A percentile compares a stretch with the other conserved stretches of the same genome.
Evolutionary conservation across 2,329 filamentous ascomycete genomes (phyloP).

Genomic region (Sphaerulina populicola): DNA sequence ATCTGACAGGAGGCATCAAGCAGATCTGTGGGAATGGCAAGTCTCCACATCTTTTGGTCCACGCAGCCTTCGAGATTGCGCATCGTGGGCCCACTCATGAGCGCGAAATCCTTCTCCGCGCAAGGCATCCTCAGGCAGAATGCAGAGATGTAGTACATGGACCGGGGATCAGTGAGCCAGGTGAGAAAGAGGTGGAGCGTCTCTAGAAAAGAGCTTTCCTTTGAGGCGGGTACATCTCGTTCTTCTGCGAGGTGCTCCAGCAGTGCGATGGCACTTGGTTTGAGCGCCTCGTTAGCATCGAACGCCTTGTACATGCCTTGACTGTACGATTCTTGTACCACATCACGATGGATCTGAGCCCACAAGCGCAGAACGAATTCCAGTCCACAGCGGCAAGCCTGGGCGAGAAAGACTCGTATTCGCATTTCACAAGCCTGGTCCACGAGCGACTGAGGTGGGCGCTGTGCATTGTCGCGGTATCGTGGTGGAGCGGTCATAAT

Average conservation of each 20-base stretch:
- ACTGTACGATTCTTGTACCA: slow-evolving; percentile 1
- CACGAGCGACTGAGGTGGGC: not conserved
- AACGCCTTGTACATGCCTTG: not conserved
- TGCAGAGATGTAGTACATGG: not conserved
- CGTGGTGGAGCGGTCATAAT: not conserved
- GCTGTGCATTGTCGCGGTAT: not conserved
- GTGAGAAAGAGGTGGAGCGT: slow-evolving; percentile 1
- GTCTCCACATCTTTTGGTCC: not conserved
- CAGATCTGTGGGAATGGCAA: not conserved
- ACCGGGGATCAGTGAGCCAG: not conserved
- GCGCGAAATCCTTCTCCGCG: not conserved
- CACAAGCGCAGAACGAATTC: not conserved
- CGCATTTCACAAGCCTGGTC: not conserved
- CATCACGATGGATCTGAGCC: not conserved
- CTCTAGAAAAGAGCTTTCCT: not conserved
- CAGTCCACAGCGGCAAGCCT: not conserved
- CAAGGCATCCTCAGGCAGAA: not conserved
- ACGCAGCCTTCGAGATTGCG: not conserved
- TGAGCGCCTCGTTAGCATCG: not conserved
- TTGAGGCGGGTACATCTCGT: not conserved
- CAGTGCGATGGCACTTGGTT: not conserved
- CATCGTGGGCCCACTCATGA: not conserved
- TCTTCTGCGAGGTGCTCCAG: not conserved
- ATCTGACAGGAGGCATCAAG: not conserved
- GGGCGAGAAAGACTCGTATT: not conserved